Percentiles rank a stretch among this genome's conserved stretches.
These are phyloP conservation scores for Solanum chiquidenum DNA, from an alignment of 257 asterid genomes.

Conservation along the genomic window DNA sequence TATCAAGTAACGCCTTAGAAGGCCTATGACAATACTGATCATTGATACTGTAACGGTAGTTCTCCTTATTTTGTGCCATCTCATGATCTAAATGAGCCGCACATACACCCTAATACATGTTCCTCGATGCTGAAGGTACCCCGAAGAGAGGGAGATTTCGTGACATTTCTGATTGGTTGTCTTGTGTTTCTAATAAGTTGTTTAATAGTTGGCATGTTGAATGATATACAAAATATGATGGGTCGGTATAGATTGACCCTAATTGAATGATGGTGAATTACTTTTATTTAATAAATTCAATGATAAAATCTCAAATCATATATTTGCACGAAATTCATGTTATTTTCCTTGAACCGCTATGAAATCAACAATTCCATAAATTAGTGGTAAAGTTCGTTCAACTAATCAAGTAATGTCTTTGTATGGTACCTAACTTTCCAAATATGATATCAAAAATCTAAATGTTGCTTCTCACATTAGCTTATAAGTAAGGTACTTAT, in stretches of 20 bases:
- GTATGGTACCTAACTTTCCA: background rate
- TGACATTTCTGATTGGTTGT: background rate
- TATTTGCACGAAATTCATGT: background rate
- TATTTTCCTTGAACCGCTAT: background rate
- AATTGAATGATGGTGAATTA: no score
- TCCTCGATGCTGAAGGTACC: background rate
- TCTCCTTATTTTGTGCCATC: background rate
- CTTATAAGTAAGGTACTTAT: background rate
- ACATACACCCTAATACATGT: background rate
- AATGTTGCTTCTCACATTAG: background rate
- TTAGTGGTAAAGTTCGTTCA: background rate
- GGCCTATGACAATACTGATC: background rate
- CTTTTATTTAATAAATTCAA: background rate
- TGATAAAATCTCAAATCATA: background rate
- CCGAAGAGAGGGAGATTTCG: background rate
- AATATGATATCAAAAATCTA: background rate
- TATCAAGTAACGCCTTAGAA: background rate
- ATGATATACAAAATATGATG: background rate
- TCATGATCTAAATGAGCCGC: no score
- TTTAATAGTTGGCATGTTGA: no score
- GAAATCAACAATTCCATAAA: background rate
- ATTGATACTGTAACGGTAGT: no score
- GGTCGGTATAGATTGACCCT: background rate
- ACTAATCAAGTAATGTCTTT: background rate
- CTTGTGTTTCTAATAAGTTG: no score